phyloP scores from a whole-genome alignment of 2,329 filamentous ascomycete species.

The Tympanopsis confertula region DNA sequence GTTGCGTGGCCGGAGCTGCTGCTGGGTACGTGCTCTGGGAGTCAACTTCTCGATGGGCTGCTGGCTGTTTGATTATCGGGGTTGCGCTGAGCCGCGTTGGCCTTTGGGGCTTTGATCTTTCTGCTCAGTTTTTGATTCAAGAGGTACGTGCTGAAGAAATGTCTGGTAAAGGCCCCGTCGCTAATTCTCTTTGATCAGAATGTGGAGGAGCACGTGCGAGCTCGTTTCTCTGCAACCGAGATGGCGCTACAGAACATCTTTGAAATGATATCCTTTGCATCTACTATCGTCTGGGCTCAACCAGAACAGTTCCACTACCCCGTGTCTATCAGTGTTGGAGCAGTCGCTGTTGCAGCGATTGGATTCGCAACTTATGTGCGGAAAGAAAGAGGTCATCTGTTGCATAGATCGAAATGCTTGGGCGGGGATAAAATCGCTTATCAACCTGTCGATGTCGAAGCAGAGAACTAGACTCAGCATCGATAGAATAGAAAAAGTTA shows the following conservation, averaged over 20 bases:
- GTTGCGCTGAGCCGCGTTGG: constrained; percentile 45
- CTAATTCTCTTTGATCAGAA: constrained; percentile 23
- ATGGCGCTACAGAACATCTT: constrained; percentile 58
- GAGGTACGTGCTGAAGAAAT: constrained; percentile 29
- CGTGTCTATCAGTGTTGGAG: constrained; percentile 41
- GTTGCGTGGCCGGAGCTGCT: constrained; percentile 34
- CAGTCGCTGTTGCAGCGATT: constrained; percentile 33
- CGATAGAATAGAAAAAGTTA: no score
- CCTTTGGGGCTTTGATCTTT: constrained; percentile 50
- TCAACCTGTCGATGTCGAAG: background rate
- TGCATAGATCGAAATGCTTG: constrained; percentile 29
- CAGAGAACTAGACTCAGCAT: no score
- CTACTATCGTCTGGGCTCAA: constrained; percentile 51
- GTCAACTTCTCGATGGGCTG: constrained; percentile 12
- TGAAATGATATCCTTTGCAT: constrained; percentile 54
- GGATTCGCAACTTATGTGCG: constrained; percentile 47
- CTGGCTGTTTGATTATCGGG: constrained; percentile 33
- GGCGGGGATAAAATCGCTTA: background rate
- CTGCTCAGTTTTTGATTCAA: constrained; percentile 47
- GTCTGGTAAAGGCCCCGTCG: background rate
- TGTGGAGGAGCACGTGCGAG: constrained; percentile 43
- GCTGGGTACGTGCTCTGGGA: constrained; percentile 2
- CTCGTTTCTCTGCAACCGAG: constrained; percentile 58
- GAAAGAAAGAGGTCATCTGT: constrained; percentile 43
- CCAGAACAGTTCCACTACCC: constrained; percentile 57